Evolutionary conservation across 768 basidiomycete species (phyloP).

Genomic region (Chalciporus piperatus): DNA sequence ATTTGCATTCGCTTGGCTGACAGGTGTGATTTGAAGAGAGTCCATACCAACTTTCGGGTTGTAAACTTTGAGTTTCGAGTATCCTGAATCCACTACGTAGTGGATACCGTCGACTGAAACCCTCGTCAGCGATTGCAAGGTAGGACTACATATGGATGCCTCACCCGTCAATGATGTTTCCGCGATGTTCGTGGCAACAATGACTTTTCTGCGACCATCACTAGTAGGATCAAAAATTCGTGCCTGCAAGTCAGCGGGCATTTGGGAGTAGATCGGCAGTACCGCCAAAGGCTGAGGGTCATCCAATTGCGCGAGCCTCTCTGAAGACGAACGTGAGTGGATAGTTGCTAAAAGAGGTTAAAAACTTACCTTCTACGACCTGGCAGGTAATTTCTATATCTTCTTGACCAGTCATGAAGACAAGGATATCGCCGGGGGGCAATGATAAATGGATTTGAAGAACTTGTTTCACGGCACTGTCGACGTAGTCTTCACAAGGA

Average conservation of each 20-base stretch:
- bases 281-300: constrained; percentile 85
- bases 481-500: constrained; percentile 98
- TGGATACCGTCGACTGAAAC: constrained; percentile 89
- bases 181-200: constrained; percentile 98
- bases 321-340: constrained; percentile 39
- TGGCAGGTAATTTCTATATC: constrained; percentile 98
- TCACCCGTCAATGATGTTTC: constrained; percentile 94
- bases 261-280: constrained; percentile 98
- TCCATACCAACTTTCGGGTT: constrained; percentile 99
- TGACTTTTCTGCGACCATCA: constrained; percentile 94
- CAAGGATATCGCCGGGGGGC: constrained; percentile 91
- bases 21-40: constrained; percentile 96
- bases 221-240: constrained; percentile 94
- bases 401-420: constrained; percentile 99
- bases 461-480: constrained; percentile 96
- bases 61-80: constrained; percentile 97
- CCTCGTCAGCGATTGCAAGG: constrained; percentile 3
- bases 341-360: not conserved
- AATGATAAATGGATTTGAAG: constrained; percentile 93
- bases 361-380: constrained; percentile 74
- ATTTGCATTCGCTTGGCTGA: constrained; percentile 97
- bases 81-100: constrained; percentile 95
- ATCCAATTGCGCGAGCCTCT: constrained; percentile 89
- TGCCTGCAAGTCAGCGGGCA: constrained; percentile 98
- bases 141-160: constrained; percentile 6